These are phyloP conservation scores for Kwoniella bestiolae DNA, from an alignment of 768 basidiomycete species.

Conservation along the genomic window DNA sequence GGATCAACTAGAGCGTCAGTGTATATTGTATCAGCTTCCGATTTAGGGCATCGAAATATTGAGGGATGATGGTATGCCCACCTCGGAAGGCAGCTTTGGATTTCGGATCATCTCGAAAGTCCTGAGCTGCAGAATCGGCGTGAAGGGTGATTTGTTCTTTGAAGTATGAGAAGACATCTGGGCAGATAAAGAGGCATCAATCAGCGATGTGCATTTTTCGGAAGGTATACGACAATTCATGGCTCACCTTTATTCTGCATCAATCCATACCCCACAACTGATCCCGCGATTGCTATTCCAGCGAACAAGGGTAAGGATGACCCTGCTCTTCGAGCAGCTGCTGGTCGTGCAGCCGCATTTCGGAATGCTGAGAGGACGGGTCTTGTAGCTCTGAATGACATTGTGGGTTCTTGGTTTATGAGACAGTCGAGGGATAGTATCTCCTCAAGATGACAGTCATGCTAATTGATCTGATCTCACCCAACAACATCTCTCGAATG, in stretches of 20 bases:
- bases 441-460: no score
- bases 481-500: no score
- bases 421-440: neutral
- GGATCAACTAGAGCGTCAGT: slow-evolving; percentile 57
- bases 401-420: neutral
- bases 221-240: neutral
- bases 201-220: neutral
- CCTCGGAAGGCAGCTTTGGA: slow-evolving; percentile 17
- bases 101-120: slow-evolving; percentile 24
- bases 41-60: neutral
- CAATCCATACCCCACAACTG: neutral
- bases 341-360: neutral
- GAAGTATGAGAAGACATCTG: neutral
- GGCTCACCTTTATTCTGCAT: slow-evolving; percentile 1
- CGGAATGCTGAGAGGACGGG: neutral
- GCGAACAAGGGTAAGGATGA: neutral
- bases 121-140: slow-evolving; percentile 9
- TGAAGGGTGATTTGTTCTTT: slow-evolving; percentile 6
- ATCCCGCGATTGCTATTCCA: slow-evolving; percentile 2
- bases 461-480: no score
- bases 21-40: no score
- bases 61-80: neutral
- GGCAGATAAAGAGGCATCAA: neutral
- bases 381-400: slow-evolving; percentile 6
- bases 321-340: neutral